Percentiles rank a stretch among this genome's conserved stretches.
phyloP scores from a whole-genome alignment of 768 basidiomycete genomes.

The Artomyces pyxidatus region DNA sequence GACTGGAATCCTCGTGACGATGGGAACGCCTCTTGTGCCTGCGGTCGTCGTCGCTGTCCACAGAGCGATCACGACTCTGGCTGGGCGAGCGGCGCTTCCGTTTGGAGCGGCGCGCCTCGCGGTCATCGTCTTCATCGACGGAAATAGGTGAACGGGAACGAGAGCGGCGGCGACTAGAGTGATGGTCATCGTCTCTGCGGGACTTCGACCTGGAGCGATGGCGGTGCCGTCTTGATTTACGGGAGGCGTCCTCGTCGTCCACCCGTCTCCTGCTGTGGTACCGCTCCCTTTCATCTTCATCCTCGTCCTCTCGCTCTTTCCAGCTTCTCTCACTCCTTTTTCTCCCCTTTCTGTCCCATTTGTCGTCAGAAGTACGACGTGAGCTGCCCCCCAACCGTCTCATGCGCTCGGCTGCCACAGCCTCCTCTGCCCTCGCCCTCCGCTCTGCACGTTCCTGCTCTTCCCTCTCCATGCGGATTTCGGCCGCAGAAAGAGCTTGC shows the following conservation, averaged over 20 bases:
- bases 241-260: conserved; percentile 28
- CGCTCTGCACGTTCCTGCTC: conserved; percentile 58
- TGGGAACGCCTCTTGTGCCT: conserved; percentile 7
- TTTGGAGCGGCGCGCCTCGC: conserved; percentile 3
- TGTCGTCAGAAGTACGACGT: conserved; percentile 12
- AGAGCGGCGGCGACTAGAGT: conserved; percentile 17
- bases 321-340: conserved; percentile 41
- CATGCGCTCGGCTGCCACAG: conserved; percentile 56
- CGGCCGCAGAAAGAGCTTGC: conserved; percentile 65
- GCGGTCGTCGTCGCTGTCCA: neutral
- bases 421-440: conserved; percentile 65
- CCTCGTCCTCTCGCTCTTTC: conserved; percentile 38
- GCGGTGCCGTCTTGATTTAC: conserved; percentile 18
- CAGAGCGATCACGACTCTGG: neutral
- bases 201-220: conserved; percentile 23
- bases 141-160: conserved; percentile 17
- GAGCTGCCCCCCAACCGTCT: conserved; percentile 29
- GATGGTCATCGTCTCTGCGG: conserved; percentile 14
- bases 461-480: conserved; percentile 59
- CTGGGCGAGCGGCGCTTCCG: no score
- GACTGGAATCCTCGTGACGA: conserved; percentile 2
- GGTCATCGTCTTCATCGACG: conserved; percentile 11
- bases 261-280: conserved; percentile 30
- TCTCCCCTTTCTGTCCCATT: conserved; percentile 43
- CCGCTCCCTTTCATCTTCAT: conserved; percentile 21